Base-by-base conservation (phyloP, 2,329 filamentous ascomycete genomes). In the Claviceps pazoutovae region DNA sequence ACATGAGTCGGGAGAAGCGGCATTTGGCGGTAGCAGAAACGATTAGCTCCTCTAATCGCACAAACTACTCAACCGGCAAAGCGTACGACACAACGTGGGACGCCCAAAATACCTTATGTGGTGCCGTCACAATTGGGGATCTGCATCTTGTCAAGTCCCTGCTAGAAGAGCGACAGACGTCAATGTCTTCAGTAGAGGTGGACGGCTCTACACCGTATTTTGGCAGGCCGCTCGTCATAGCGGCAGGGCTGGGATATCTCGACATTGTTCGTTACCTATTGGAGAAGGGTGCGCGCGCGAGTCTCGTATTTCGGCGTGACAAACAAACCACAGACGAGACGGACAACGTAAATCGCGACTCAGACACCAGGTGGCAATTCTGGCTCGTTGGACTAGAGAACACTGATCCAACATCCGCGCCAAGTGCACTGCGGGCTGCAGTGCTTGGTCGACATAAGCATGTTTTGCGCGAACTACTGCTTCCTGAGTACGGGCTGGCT, bases 391-490 rank as follows among this genome's bases (percentile, higher is more conserved):
- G 30, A 11, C 30, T 34, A 34, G 30, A 34, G 9, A 34, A 34
- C 9, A 34, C 30, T 34, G 9, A 34, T 34, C 30, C 47, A 26
- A n/a, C 21, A 38, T 21, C 48, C 2, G 38, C 48, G n/a, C 48
- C 21, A 13, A 49, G 48, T 37, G 48, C 48, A 50, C 39, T 50
- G 19, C 48, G 26, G 16, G 48, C 48, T 23, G 48, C 41, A 16
- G 48, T 50, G 2, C 14, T 44, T 13, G 48, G 41, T 5, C 14
- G 13, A 5, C 30, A 50, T 5, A 36, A 36, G 21, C n/a, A 45
- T 19, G 38, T 50, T 26, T 30, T 50, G 4, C 41, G 39, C 9
- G 21, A 42, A 7, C 19, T 50, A 19, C 17, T 50, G 26, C 48
- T 30, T 36, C 39, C 48, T 2, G 39, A 50, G 17, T 23, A 50